Evolutionary conservation across 208 protist genomes (phyloP), one percentile per base, ranked within the genome.

Genomic region (Trypanosoma rangeli): DNA sequence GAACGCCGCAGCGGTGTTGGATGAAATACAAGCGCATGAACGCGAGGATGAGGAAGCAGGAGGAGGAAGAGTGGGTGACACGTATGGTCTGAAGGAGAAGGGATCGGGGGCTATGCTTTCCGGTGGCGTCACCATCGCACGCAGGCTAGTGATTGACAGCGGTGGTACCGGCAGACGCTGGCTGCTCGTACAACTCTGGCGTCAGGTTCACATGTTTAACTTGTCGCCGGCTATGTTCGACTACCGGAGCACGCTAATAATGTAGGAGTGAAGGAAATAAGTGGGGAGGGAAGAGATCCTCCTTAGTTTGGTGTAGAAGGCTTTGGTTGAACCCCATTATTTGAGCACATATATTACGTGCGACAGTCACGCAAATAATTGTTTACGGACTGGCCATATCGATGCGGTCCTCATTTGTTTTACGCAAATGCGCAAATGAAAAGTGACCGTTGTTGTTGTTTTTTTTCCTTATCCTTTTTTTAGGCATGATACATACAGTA

Each of bases 201-300:
- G 62, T 24, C 70, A 76, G 56, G 26, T 70, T 15, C 70, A 76
- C 58, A 31, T 52, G 53, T 35, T 64, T 48, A 76, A 76, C 52
- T 44, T 59, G 10, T 50, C 39, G 12, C 46, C 54, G 10, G 55
- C 70, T 3, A 59, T 76, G 22, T 76, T 70, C 64, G 70, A 76
- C 44, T 76, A 70, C 57, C 5, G 70, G 10, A 76, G 48, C 50
- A 18, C 44, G 58, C 20, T 35, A 52, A 50, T 50, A 3, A n/a
- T 50, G 46, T 3, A 9, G 13, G 46, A 50, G 20, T 50, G 46
- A 50, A 50, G 46, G 46, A 50, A n/a, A 9, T 2, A 37, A 37
- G 33, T 37, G 33, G 33, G 33, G 4, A 7, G 33, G 33, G 33
- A 2, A 37, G 33, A 2, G 2, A 9, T 7, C 33, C 33, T 37